Evolutionary conservation across 2,329 filamentous ascomycete genomes (phyloP), one percentile per base, ranked within the genome.

Genomic region (Cercospora berteroae): DNA sequence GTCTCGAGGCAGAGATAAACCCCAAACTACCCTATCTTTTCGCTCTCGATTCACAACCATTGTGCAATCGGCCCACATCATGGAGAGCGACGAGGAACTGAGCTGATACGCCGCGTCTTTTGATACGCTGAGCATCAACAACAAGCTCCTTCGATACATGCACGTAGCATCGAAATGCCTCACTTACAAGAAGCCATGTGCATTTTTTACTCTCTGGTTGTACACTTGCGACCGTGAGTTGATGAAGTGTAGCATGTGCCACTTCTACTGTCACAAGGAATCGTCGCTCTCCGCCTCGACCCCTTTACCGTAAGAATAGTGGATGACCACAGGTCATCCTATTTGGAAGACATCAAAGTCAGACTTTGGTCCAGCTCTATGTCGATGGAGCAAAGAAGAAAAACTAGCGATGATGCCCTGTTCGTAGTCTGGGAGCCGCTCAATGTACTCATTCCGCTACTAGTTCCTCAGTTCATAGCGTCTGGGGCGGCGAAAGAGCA

Each of bases 301-400:
- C 36, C 9, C 36, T 42, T 39, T 42, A 42, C 36, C 36, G 36
- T 16, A 42, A 42, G 16, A 42, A 42, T n/a, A 42, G 16, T 2
- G 3, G 36, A n/a, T 0, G 16, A 1, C 3, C 0, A 42, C 36
- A 42, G 36, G 3, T n/a, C 16, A 4, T 2, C 6, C 2, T 5
- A 5, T 42, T n/a, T 5, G 13, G 16, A 42, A 42, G 36, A 42
- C 16, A 42, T 42, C 16, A 16, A 9, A 9, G 36, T 16, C 16
- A 2, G 36, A 42, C 36, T n/a, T 42, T 0, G 36, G 36, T 8
- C 36, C 16, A n/a, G 36, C 6, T n/a, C 6, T n/a, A n/a, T 42
- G 36, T 42, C 36, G 36, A 1, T n/a, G 16, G 16, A 42, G 16
- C 6, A 42, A 2, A 42, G 36, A 42, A n/a, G 16, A 4, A 42